Conservation (phyloP, 768 basidiomycete genomes). For the Termitomyces sp. region DNA sequence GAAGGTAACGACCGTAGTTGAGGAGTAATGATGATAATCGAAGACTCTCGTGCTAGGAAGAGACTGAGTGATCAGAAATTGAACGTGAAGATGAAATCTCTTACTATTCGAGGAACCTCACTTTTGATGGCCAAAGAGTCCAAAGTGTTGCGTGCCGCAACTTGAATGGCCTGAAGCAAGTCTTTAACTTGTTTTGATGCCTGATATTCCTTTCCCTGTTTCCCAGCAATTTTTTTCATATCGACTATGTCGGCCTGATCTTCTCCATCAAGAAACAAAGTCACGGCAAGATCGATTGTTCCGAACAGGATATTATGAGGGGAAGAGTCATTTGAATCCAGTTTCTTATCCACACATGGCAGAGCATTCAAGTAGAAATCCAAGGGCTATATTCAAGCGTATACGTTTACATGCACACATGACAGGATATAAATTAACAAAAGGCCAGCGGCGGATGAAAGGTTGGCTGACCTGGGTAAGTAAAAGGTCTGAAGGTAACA, state of each 20-base stretch:
- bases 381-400: constrained; percentile 38
- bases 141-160: constrained; percentile 8
- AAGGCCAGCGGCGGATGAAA: constrained; percentile 13
- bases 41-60: constrained; percentile 22
- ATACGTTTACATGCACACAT: constrained; percentile 13
- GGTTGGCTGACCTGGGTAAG: constrained; percentile 37
- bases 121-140: constrained; percentile 7
- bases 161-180: constrained; percentile 15
- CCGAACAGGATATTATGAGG: constrained; percentile 33
- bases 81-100: neutral
- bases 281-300: constrained; percentile 36
- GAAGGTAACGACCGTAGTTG: constrained; percentile 35
- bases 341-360: constrained; percentile 21
- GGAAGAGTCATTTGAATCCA: constrained; percentile 17
- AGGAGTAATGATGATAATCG: constrained; percentile 32
- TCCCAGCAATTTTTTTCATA: constrained; percentile 1
- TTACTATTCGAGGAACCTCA: constrained; percentile 19
- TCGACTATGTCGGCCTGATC: constrained; percentile 9
- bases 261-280: constrained; percentile 31
- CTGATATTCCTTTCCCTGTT: constrained; percentile 12
- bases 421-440: constrained; percentile 18
- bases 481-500: constrained; percentile 32
- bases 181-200: constrained; percentile 11
- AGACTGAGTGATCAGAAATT: neutral
- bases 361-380: constrained; percentile 42